Evolutionary conservation across 2,329 filamentous ascomycete species (phyloP).

Genomic region (Penicillium sp.): DNA sequence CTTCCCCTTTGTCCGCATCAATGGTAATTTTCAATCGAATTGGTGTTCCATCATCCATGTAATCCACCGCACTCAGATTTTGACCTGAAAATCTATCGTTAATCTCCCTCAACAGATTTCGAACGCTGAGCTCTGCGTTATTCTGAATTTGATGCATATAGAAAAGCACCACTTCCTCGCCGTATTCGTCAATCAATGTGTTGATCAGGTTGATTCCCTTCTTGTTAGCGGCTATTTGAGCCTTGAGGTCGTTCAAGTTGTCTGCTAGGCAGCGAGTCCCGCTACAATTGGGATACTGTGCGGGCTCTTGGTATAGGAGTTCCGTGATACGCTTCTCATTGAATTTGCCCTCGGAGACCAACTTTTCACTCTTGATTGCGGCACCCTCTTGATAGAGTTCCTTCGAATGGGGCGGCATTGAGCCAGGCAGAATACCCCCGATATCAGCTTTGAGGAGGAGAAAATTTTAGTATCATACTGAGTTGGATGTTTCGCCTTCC

Average conservation of each 20-base stretch:
- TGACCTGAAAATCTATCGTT: slow-evolving; percentile 56
- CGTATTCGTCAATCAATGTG: slow-evolving; percentile 66
- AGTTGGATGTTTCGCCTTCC: background rate
- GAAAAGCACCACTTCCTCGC: slow-evolving; percentile 62
- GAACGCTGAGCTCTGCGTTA: slow-evolving; percentile 68
- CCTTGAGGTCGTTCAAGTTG: slow-evolving; percentile 76
- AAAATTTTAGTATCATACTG: background rate
- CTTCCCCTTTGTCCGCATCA: slow-evolving; percentile 60
- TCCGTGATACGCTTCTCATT: slow-evolving; percentile 66
- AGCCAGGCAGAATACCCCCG: slow-evolving; percentile 69
- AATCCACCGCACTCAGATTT: slow-evolving; percentile 63
- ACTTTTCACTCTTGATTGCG: slow-evolving; percentile 54
- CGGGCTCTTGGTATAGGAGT: slow-evolving; percentile 63
- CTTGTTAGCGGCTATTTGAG: slow-evolving; percentile 74
- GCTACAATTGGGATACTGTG: slow-evolving; percentile 63
- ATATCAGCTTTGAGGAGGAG: slow-evolving; percentile 46
- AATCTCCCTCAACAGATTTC: slow-evolving; percentile 62
- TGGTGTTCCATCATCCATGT: slow-evolving; percentile 78
- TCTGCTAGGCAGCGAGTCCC: slow-evolving; percentile 70
- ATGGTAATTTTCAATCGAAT: slow-evolving; percentile 69
- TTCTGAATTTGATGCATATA: slow-evolving; percentile 75
- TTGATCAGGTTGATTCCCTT: slow-evolving; percentile 71
- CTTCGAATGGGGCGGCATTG: slow-evolving; percentile 67
- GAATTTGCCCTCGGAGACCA: slow-evolving; percentile 47
- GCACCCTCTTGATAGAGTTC: slow-evolving; percentile 61